Conservation (phyloP, 2,329 filamentous ascomycete genomes). For the Aspergillus terreus region DNA sequence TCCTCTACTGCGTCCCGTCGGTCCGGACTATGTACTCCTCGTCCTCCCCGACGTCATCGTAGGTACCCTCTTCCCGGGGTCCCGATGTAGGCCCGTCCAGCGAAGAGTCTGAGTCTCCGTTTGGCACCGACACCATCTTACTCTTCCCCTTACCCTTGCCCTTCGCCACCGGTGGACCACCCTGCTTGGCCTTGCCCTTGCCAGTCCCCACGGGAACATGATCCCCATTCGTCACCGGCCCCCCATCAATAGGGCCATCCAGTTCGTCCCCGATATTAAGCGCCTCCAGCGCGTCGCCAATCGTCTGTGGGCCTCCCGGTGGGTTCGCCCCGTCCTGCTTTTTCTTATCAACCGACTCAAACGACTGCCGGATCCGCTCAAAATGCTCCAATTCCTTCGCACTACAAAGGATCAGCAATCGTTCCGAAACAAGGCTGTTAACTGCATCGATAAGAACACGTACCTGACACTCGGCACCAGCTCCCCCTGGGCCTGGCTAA, state of each 20-base stretch:
- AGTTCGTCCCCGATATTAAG: conserved; percentile 25
- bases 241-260: conserved; percentile 13
- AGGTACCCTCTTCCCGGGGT: conserved; percentile 5
- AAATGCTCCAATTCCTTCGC: conserved; percentile 90
- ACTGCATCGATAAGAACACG: conserved; percentile 7
- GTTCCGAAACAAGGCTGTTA: not conserved
- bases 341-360: conserved; percentile 61
- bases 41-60: conserved; percentile 25
- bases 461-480: conserved; percentile 80
- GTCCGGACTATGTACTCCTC: conserved; percentile 40
- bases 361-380: conserved; percentile 73
- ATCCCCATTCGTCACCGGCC: conserved; percentile 26
- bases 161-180: conserved; percentile 6
- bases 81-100: conserved; percentile 17
- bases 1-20: conserved; percentile 21
- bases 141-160: conserved; percentile 23
- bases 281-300: conserved; percentile 36
- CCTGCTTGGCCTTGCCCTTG: conserved; percentile 32
- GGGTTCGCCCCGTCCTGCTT: conserved; percentile 30
- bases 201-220: conserved; percentile 16
- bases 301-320: conserved; percentile 28
- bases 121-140: conserved; percentile 28
- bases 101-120: conserved; percentile 31
- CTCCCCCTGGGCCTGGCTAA: conserved; percentile 74
- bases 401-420: conserved; percentile 46